Conservation (phyloP, 106 monocot species). For the Ottelia alismoides region DNA sequence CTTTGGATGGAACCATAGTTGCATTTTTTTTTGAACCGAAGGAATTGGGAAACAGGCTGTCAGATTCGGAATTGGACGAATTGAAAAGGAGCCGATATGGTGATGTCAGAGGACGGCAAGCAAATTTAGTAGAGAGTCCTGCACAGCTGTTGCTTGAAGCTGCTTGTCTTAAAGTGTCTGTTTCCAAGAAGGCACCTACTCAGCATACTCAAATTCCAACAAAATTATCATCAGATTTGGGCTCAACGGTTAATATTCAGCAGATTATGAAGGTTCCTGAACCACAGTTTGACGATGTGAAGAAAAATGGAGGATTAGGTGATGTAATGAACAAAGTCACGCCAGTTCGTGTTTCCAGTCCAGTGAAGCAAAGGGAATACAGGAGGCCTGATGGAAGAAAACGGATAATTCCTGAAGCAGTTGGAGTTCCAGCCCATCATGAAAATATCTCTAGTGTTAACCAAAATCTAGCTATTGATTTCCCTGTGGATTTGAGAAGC, state of each 20-base stretch:
- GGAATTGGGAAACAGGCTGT: constrained; percentile 72
- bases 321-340: constrained; percentile 31
- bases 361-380: constrained; percentile 92
- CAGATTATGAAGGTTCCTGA: constrained; percentile 30
- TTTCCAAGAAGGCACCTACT: constrained; percentile 32
- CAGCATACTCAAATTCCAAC: constrained; percentile 34
- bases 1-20: constrained; percentile 85
- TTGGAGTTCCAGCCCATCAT: constrained; percentile 57
- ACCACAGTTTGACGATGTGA: constrained; percentile 27
- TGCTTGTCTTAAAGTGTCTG: constrained; percentile 49
- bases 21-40: constrained; percentile 88
- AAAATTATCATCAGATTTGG: constrained; percentile 22
- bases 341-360: constrained; percentile 37
- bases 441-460: constrained; percentile 30
- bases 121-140: constrained; percentile 83
- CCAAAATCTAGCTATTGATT: constrained; percentile 33
- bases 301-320: constrained; percentile 27
- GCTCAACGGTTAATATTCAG: constrained; percentile 11
- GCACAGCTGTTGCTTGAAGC: constrained; percentile 79
- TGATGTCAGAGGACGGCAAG: constrained; percentile 85
- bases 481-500: constrained; percentile 33
- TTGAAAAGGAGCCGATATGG: constrained; percentile 90
- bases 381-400: constrained; percentile 86
- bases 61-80: constrained; percentile 79
- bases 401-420: constrained; percentile 92